A percentile compares a stretch with the other conserved stretches of the same genome.
Evolutionary conservation across 1,139 yeast species (phyloP).

Genomic region (Pichia sp.): DNA sequence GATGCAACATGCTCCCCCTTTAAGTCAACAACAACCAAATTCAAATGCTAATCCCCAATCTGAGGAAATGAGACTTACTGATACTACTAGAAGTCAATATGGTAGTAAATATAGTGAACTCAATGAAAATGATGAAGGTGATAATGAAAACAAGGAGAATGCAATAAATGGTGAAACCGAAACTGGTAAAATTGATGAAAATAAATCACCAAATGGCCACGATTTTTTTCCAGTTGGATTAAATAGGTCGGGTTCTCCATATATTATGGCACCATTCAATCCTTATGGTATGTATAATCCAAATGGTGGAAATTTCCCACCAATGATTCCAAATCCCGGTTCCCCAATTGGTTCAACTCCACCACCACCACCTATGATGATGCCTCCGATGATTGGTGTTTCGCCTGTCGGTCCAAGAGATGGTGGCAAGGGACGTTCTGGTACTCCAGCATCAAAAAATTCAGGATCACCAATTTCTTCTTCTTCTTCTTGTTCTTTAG

Average conservation of each 20-base stretch:
- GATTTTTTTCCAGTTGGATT: slow-evolving; percentile 21
- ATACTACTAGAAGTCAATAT: slow-evolving; percentile 12
- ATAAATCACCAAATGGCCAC: neutral
- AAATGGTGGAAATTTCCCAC: slow-evolving; percentile 28
- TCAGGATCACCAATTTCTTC: slow-evolving; percentile 6
- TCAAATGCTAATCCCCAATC: slow-evolving; percentile 1
- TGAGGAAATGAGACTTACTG: slow-evolving; percentile 10
- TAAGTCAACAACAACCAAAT: neutral
- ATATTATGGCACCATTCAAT: slow-evolving; percentile 32
- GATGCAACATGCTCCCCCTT: neutral
- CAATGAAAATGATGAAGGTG: neutral
- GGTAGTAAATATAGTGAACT: slow-evolving; percentile 7
- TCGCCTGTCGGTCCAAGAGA: slow-evolving; percentile 8
- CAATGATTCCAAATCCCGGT: slow-evolving; percentile 19
- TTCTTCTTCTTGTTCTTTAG: neutral
- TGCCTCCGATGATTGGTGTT: slow-evolving; percentile 12
- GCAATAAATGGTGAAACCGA: slow-evolving; percentile 1
- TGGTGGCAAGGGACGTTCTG: slow-evolving; percentile 2
- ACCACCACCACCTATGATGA: slow-evolving; percentile 13
- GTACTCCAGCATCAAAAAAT: slow-evolving; percentile 9
- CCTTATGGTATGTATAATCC: slow-evolving; percentile 47
- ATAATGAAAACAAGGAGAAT: neutral
- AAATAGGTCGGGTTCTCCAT: slow-evolving; percentile 29
- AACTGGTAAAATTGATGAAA: neutral
- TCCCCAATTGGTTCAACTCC: slow-evolving; percentile 16